Evolutionary conservation across 768 basidiomycete genomes (phyloP), one percentile per base, ranked within the genome.

Genomic region (Xerocomellus chrysenteron): DNA sequence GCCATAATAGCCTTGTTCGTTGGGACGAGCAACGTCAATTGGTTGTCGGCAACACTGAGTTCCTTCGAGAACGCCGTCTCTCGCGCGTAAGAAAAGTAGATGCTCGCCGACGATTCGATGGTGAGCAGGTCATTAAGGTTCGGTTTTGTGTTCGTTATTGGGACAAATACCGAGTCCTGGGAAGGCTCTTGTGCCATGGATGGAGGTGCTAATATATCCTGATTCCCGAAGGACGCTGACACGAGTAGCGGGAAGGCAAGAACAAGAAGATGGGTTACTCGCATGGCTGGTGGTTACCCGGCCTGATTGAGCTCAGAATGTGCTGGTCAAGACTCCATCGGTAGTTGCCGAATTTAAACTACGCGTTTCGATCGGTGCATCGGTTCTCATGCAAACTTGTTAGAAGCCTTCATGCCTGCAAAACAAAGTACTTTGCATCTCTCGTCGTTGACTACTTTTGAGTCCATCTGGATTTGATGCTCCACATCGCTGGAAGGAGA

Each of bases 1-100:
- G 86, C 85, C 83, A 93, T 91, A 16, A 94, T 84, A 10, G 92
- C 93, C 70, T 87, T 90, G 72, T 96, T 94, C 26, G 88, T 90
- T 1, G 93, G 93, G 5, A 87, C 92, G 42, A 96, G 78, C 11
- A 95, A 50, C 0, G 92, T 92, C 52, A 75, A 70, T 8, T 66
- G 52, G 17, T 70, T 66, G 30, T 64, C 52, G 6, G 41, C 43
- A 16, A 67, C 63, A 24, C 50, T 59, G 48, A 93, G 80, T 11
- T 77, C 74, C 32, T 67, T 64, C 66, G 84, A 86, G n/a, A 87
- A 61, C 61, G 82, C 77, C 2, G 85, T 75, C 64, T 92, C 90
- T 7, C 90, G 80, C 5, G 89, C 87, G 68, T 93, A 93, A 0
- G 87, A 84, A 68, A 85, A 92, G 77, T 91, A 94, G 50, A 94